Conservation (phyloP, 73 alveolate genomes). For the Paramecium caudatum region DNA sequence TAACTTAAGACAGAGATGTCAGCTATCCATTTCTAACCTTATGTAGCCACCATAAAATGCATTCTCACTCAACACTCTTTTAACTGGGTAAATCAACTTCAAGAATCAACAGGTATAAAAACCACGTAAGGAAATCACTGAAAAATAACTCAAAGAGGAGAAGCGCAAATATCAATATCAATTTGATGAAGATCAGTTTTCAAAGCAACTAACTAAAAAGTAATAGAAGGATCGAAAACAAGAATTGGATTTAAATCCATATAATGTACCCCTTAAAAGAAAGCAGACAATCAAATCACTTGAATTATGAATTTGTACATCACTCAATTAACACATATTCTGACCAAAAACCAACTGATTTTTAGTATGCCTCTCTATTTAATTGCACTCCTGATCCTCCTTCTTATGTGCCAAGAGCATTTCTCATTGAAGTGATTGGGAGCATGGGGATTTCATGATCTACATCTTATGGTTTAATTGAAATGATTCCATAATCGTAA, state of each 20-base stretch:
- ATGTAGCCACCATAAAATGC: background rate
- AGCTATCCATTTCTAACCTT: background rate
- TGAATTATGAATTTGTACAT: constrained; percentile 50
- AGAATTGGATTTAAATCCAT: constrained; percentile 44
- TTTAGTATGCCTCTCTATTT: constrained; percentile 88
- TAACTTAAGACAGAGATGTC: constrained; percentile 16
- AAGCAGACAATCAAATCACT: background rate
- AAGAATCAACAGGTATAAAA: background rate
- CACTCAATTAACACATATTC: constrained; percentile 88
- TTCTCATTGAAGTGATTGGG: constrained; percentile 99
- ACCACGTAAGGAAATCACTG: constrained; percentile 26
- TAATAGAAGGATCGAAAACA: constrained; percentile 37
- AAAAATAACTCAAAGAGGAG: constrained; percentile 38
- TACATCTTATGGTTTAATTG: constrained; percentile 94
- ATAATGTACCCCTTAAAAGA: constrained; percentile 20
- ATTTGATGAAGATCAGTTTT: constrained; percentile 41
- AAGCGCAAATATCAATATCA: constrained; percentile 35
- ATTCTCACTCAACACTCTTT: background rate
- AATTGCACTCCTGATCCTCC: constrained; percentile 99
- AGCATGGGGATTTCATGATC: constrained; percentile 96
- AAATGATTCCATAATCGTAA: constrained; percentile 96
- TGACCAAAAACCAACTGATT: constrained; percentile 97
- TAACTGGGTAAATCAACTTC: background rate
- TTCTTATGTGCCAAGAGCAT: constrained; percentile 95
- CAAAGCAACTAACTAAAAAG: background rate